A percentile compares a stretch with the other conserved stretches of the same genome.
These are phyloP conservation scores for Climacium dendroides DNA, from an alignment of 225 moss, liverwort and hornwort species.

Conservation along the genomic window DNA sequence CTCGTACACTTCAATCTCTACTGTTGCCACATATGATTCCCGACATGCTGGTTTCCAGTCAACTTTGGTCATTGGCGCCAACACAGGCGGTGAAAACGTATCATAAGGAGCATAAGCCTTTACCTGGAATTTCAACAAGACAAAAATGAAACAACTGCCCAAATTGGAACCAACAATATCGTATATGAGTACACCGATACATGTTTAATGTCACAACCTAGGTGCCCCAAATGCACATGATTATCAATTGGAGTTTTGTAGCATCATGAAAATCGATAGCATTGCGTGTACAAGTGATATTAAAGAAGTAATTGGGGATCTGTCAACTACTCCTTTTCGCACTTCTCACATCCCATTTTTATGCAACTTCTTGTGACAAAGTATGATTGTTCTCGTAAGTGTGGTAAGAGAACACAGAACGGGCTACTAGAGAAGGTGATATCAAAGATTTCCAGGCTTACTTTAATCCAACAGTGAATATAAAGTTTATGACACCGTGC, in stretches of 20 bases:
- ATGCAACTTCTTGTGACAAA: background rate
- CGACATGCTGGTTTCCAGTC: constrained; percentile 74
- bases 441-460: background rate
- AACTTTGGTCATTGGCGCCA: constrained; percentile 58
- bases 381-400: background rate
- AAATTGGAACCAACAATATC: background rate
- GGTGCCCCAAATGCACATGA: background rate
- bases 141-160: background rate
- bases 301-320: background rate
- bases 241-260: background rate
- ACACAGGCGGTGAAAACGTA: constrained; percentile 45
- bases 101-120: constrained; percentile 29
- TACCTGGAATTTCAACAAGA: constrained; percentile 22
- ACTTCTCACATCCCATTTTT: background rate
- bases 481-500: too few species aligned
- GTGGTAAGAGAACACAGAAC: background rate
- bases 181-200: background rate
- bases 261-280: background rate
- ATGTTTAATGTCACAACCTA: background rate
- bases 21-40: constrained; percentile 62
- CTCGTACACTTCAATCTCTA: constrained; percentile 54
- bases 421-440: background rate
- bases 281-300: background rate
- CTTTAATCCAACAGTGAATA: background rate
- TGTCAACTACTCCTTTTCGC: background rate